A percentile compares a stretch with the other conserved stretches of the same genome.
phyloP scores from a whole-genome alignment of 1,284 basidiomycete species.

The Cutaneotrichosporon daszewskae region DNA sequence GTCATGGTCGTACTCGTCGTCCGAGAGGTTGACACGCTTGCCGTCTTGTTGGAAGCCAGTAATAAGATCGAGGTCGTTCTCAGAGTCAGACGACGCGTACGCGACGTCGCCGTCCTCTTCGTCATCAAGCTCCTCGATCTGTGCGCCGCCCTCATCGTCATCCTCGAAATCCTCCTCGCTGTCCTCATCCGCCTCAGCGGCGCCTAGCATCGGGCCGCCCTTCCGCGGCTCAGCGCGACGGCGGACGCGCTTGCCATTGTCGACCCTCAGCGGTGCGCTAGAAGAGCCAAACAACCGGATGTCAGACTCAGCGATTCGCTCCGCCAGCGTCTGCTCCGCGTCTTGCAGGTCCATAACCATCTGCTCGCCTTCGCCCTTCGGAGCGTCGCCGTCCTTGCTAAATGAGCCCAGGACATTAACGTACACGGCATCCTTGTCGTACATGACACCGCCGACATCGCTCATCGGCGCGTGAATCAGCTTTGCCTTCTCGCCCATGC shows the following conservation, averaged over 20 bases:
- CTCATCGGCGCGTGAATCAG: conserved; percentile 98
- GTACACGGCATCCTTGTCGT: conserved; percentile 98
- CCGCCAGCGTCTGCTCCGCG: conserved; percentile 72
- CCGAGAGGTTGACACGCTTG: conserved; percentile 44
- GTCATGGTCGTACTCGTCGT: conserved; percentile 37
- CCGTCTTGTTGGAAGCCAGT: conserved; percentile 48
- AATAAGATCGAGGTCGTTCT: conserved; percentile 42
- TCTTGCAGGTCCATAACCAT: conserved; percentile 98
- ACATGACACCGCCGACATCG: conserved; percentile 92
- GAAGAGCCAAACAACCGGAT: conserved; percentile 84
- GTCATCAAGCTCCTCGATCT: conserved; percentile 43
- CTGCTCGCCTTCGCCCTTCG: conserved; percentile 84
- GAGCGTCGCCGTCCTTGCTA: conserved; percentile 56
- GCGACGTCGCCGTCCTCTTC: conserved; percentile 51
- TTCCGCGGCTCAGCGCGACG: conserved; percentile 34
- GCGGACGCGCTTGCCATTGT: conserved; percentile 20
- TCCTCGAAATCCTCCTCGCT: conserved; percentile 40
- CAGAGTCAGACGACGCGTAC: conserved; percentile 73
- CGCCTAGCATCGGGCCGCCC: conserved; percentile 40
- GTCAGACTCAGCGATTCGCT: conserved; percentile 70
- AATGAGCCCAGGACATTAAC: conserved; percentile 96
- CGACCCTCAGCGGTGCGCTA: conserved; percentile 54
- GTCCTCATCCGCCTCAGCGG: conserved; percentile 39
- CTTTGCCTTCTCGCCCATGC: conserved; percentile 92
- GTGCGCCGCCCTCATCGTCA: conserved; percentile 23